Evolutionary conservation across 2,329 filamentous ascomycete species (phyloP), one percentile per base, ranked within the genome.

Genomic region (Didymella segeticola): DNA sequence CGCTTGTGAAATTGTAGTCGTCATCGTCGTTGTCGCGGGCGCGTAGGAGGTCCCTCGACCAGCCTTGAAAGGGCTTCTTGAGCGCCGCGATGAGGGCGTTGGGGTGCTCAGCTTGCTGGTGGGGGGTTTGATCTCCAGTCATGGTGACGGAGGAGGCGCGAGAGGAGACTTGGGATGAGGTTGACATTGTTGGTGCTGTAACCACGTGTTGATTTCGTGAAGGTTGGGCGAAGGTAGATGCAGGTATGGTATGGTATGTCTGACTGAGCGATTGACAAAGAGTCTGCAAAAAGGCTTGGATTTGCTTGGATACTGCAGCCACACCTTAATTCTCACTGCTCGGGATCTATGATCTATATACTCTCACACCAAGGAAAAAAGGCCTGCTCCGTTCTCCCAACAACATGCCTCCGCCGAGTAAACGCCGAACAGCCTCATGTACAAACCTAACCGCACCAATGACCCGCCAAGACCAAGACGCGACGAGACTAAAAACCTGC

Each of bases 41-140:
- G 36, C 63, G 64, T 4, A 74, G 57, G 3, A 72, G 63, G 10
- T 71, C 69, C 52, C 62, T 70, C 15, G 62, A 66, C 71, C 71
- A 73, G 4, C 70, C 71, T 42, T 72, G 67, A 39, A 72, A 72
- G 7, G 70, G 71, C 50, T 71, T 72, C 51, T 71, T 72, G 25
- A 73, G 51, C 2, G 59, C 56, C 15, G 64, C 51, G 27, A 57
- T 63, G 20, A 69, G 41, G 14, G 45, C 41, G 10, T 37, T 33
- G 12, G 41, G 41, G n/a, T 36, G 38, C 10, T 14, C 10, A 6
- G 15, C 8, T n/a, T 33, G n/a, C n/a, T n/a, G n/a, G n/a, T n/a
- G 30, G 11, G 5, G 25, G 9, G 27, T 12, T 17, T 48, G 43
- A 31, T 34, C 31, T 23, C 25, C 43, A 17, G 50, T 7, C 22